Conservation (phyloP, 2,329 filamentous ascomycete species). For the Hymenoscyphus occultus region DNA sequence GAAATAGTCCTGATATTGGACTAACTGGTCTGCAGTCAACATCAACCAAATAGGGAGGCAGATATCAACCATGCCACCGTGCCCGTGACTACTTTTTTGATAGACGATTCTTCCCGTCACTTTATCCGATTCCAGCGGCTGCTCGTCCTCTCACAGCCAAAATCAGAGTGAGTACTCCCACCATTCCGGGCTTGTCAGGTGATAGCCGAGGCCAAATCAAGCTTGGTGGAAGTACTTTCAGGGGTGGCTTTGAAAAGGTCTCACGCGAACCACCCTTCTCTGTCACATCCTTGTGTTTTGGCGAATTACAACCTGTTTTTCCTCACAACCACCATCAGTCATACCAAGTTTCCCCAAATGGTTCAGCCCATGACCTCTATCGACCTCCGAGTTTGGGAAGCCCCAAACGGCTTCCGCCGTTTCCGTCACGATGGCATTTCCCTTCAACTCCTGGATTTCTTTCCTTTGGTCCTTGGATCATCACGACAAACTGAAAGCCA, state of each 20-base stretch:
- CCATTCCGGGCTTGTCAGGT: slow-evolving; percentile 2
- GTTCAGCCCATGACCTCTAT: slow-evolving; percentile 3
- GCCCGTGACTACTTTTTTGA: slow-evolving; percentile 1
- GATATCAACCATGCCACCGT: not conserved
- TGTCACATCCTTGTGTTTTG: not conserved
- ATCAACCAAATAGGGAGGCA: not conserved
- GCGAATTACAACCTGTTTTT: slow-evolving; percentile 1
- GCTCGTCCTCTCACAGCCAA: not conserved
- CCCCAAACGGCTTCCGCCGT: not conserved
- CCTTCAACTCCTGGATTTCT: not conserved
- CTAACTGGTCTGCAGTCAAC: not conserved
- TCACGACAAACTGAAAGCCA: not conserved
- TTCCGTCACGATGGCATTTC: not conserved
- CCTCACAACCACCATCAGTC: not conserved
- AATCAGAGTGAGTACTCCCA: not conserved
- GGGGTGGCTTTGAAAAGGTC: not conserved
- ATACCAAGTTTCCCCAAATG: not conserved
- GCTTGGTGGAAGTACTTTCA: not conserved
- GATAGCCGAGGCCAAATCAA: not conserved
- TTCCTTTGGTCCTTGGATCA: slow-evolving; percentile 2
- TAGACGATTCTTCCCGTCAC: not conserved
- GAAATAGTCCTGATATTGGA: slow-evolving; percentile 2
- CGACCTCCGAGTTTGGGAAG: not conserved
- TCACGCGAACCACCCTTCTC: slow-evolving; percentile 4
- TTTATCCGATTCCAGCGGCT: slow-evolving; percentile 1